Evolutionary conservation across 140 eudicot species (phyloP), one percentile per base, ranked within the genome.

Genomic region (Ambrosia hybrid): DNA sequence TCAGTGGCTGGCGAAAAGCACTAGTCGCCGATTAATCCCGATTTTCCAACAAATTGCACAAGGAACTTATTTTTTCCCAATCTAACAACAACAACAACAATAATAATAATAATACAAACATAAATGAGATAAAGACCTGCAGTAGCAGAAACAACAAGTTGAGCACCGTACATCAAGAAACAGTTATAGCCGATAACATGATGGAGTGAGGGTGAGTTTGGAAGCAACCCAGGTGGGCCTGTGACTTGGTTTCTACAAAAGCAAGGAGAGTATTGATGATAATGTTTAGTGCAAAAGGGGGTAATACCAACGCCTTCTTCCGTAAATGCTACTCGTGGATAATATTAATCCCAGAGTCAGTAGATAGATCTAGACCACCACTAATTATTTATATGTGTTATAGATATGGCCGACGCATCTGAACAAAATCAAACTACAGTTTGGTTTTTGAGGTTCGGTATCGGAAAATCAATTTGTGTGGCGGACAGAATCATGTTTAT

Each of bases 141-240:
- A 37, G 51, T 10, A 15, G 33, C 3, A 13, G 51, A 15, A 0
- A 36, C 6, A 68, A 14, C 52, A 70, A 53, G 74, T 45, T 5
- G 26, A 51, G n/a, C 1, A 4, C 61, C 73, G 8, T 49, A 68
- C 13, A 68, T 34, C 3, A 1, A 41, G 4, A 51, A 21, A 68
- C 73, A 13, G 13, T 9, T 30, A 39, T 39, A 14, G 33, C 6
- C 11, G 73, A 33, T 16, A 68, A n/a, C 61, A 13, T 68, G 60
- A 51, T n/a, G 60, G 17, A 43, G 4, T 36, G 48, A 68, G 49
- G 73, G 12, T 68, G 73, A 17, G 73, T 68, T 51, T 13, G 17
- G n/a, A 68, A 68, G 61, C 11, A 68, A 68, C 36, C n/a, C 48
- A 51, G 36, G 9, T 43, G 6, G 55, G 13, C 38, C 15, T 66